phyloP scores from a whole-genome alignment of 225 moss, liverwort and hornwort genomes.

The Takakia lepidozioides region DNA sequence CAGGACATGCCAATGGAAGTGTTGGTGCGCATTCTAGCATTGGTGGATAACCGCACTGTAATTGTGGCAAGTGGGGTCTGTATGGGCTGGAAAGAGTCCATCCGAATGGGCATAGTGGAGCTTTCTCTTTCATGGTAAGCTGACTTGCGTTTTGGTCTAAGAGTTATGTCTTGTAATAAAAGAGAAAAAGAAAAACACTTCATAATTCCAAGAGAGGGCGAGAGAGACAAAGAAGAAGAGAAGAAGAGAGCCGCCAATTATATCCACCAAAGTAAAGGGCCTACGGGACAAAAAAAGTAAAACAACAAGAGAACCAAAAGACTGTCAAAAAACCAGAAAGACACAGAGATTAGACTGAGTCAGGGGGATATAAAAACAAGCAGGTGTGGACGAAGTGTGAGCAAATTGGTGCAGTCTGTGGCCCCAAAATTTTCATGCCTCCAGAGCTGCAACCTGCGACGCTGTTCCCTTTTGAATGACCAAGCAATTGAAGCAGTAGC shows the following conservation, averaged over 20 bases:
- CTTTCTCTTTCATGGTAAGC: slow-evolving; percentile 89
- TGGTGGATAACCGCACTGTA: slow-evolving; percentile 77
- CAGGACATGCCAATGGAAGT: slow-evolving; percentile 92
- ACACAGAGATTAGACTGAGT: no score
- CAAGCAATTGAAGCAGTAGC: slow-evolving; percentile 67
- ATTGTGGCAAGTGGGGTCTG: slow-evolving; percentile 83
- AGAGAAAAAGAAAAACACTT: no score
- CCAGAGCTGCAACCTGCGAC: slow-evolving; percentile 65
- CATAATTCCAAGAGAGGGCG: no score
- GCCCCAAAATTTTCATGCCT: slow-evolving; percentile 75
- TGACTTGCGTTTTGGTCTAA: no score
- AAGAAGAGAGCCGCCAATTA: no score
- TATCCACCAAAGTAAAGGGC: no score
- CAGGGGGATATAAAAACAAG: no score
- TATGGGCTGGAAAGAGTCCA: slow-evolving; percentile 83
- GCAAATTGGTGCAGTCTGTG: slow-evolving; percentile 77
- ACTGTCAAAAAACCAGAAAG: no score
- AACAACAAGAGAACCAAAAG: no score
- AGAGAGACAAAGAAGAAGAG: no score
- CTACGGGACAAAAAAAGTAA: no score
- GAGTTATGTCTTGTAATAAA: no score
- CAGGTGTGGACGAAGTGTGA: slow-evolving; percentile 93
- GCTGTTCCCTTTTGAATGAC: slow-evolving; percentile 62
- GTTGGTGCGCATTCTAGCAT: slow-evolving; percentile 64
- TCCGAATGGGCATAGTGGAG: slow-evolving; percentile 59